Conservation (phyloP, 108 stramenopile species). For the Cyclotella choctawhatcheeana region DNA sequence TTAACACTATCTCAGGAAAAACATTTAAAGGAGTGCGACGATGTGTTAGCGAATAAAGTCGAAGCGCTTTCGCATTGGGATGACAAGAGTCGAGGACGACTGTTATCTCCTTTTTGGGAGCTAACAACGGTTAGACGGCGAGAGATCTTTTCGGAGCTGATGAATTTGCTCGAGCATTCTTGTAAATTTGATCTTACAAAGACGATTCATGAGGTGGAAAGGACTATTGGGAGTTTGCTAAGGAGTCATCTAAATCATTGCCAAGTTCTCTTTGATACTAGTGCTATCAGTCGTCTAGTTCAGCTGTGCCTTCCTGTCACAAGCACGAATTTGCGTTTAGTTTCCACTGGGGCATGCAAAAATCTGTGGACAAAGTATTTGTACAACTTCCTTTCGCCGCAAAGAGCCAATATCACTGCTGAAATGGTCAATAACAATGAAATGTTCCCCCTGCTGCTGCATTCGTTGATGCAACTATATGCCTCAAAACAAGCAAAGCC, state of each 20-base stretch:
- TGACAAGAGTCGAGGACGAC: neutral
- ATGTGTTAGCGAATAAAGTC: neutral
- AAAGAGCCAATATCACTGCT: conserved; percentile 2
- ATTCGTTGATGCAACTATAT: conserved; percentile 14
- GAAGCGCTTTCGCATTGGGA: neutral
- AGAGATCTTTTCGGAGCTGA: neutral
- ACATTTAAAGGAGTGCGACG: conserved; percentile 3
- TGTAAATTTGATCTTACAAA: conserved; percentile 3
- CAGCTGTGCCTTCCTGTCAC: conserved; percentile 2
- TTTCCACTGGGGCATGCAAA: neutral
- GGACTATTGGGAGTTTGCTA: neutral
- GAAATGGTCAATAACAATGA: conserved; percentile 7
- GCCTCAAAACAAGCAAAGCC: neutral
- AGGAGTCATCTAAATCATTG: neutral
- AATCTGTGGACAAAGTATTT: conserved; percentile 2
- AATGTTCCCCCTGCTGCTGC: conserved; percentile 12
- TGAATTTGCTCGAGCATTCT: conserved; percentile 3
- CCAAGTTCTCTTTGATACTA: conserved; percentile 8
- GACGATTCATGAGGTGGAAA: neutral
- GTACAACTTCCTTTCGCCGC: neutral
- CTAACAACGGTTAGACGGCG: neutral
- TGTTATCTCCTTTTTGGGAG: neutral
- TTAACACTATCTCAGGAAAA: neutral
- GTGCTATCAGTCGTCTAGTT: neutral
- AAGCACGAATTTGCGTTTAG: neutral